Conservation (phyloP, 768 basidiomycete genomes). For the Leccinum longicurvipes region DNA sequence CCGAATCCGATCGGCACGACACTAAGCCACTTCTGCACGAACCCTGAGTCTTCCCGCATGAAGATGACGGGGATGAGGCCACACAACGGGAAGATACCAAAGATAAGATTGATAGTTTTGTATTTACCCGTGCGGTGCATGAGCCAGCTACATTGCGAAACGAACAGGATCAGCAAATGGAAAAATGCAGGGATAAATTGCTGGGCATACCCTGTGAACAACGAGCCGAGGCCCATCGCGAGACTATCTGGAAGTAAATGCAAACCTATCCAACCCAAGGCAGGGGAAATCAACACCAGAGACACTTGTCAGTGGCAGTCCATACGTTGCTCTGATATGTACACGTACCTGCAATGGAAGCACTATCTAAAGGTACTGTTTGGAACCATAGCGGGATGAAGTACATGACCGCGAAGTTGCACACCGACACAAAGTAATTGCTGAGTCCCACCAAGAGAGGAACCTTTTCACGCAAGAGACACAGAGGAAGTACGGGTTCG, state of each 20-base stretch:
- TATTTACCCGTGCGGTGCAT: slow-evolving; percentile 54
- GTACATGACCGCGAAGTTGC: slow-evolving; percentile 75
- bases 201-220: slow-evolving; percentile 43
- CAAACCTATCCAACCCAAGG: slow-evolving; percentile 27
- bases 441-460: slow-evolving; percentile 68
- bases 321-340: not conserved
- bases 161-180: not conserved
- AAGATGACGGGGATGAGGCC: slow-evolving; percentile 38
- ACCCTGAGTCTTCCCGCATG: slow-evolving; percentile 21
- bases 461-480: slow-evolving; percentile 60
- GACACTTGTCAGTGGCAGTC: not conserved
- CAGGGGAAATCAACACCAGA: not conserved
- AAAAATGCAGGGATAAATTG: not conserved
- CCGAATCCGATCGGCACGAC: slow-evolving; percentile 17
- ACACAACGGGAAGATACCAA: slow-evolving; percentile 47
- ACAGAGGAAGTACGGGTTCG: slow-evolving; percentile 70
- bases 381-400: slow-evolving; percentile 84
- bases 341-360: slow-evolving; percentile 56
- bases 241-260: slow-evolving; percentile 51
- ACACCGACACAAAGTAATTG: slow-evolving; percentile 69
- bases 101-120: slow-evolving; percentile 43
- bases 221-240: slow-evolving; percentile 46
- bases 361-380: slow-evolving; percentile 65
- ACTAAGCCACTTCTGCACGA: slow-evolving; percentile 20
- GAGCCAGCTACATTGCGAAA: slow-evolving; percentile 32